Percentiles rank a stretch among this genome's conserved stretches.
Conservation (phyloP, 148 eudicot species). For the Nepenthes gracilis region DNA sequence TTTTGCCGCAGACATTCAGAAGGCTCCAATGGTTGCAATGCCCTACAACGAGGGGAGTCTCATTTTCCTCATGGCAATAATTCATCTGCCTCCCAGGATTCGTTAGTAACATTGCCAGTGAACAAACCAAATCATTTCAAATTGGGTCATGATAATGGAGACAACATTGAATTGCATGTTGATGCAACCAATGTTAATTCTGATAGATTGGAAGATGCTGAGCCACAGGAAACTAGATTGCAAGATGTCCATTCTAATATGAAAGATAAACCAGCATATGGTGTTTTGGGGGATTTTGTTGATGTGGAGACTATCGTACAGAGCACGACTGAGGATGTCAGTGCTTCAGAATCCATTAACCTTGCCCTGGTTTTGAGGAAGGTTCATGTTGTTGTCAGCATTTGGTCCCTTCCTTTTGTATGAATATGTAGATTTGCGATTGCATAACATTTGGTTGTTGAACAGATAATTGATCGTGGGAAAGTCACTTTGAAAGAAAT, state of each 20-base stretch:
- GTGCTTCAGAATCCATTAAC: constrained; percentile 25
- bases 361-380: constrained; percentile 45
- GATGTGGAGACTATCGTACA: constrained; percentile 10
- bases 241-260: constrained; percentile 8
- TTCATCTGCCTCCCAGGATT: constrained; percentile 16
- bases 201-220: constrained; percentile 20
- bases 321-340: constrained; percentile 21
- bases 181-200: constrained; percentile 19
- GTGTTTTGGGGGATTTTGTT: constrained; percentile 19
- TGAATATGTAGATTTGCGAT: background rate
- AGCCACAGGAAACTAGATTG: constrained; percentile 16
- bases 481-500: constrained; percentile 59
- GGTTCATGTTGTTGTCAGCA: constrained; percentile 29
- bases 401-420: background rate
- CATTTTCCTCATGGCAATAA: constrained; percentile 18
- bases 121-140: constrained; percentile 36
- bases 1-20: constrained; percentile 85
- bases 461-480: constrained; percentile 68
- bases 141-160: constrained; percentile 43
- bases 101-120: constrained; percentile 9
- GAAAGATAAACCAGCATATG: constrained; percentile 25
- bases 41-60: constrained; percentile 18
- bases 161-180: constrained; percentile 27
- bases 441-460: constrained; percentile 5
- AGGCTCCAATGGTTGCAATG: constrained; percentile 11